Conservation (phyloP, 2,329 filamentous ascomycete species). For the Nigrograna mackinnonii region DNA sequence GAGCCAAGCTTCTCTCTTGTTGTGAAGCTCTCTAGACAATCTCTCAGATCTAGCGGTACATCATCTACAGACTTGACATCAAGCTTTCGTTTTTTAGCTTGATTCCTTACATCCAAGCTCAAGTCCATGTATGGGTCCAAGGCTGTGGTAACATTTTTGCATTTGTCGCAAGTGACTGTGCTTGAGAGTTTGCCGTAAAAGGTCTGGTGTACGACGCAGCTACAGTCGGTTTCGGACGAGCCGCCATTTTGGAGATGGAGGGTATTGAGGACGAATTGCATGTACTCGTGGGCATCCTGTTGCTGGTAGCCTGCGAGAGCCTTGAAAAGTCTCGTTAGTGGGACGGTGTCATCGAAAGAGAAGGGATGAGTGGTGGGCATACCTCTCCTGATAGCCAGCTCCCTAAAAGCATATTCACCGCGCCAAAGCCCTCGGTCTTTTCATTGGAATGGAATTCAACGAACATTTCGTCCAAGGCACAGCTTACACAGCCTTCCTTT, state of each 20-base stretch:
- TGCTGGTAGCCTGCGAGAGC: slow-evolving; percentile 81
- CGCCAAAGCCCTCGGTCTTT: slow-evolving; percentile 86
- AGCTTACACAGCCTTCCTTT: slow-evolving; percentile 59
- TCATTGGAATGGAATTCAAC: slow-evolving; percentile 69
- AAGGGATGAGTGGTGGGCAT: slow-evolving; percentile 52
- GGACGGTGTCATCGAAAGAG: slow-evolving; percentile 40
- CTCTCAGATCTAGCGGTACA: slow-evolving; percentile 44
- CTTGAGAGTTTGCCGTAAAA: slow-evolving; percentile 92
- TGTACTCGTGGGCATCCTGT: slow-evolving; percentile 96
- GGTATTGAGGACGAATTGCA: slow-evolving; percentile 92
- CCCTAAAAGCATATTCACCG: slow-evolving; percentile 83
- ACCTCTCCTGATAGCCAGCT: slow-evolving; percentile 82
- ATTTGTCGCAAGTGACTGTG: slow-evolving; percentile 88
- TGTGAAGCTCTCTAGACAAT: slow-evolving; percentile 86
- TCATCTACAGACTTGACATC: slow-evolving; percentile 34
- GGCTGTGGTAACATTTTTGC: slow-evolving; percentile 78
- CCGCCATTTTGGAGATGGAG: slow-evolving; percentile 80
- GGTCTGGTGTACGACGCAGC: slow-evolving; percentile 90
- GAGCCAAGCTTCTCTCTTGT: slow-evolving; percentile 73
- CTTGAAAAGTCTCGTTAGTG: slow-evolving; percentile 12
- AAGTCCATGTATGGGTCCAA: slow-evolving; percentile 91
- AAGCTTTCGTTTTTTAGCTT: slow-evolving; percentile 68
- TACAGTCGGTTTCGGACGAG: slow-evolving; percentile 57
- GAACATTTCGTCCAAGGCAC: slow-evolving; percentile 65
- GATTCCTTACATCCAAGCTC: slow-evolving; percentile 79